These are phyloP conservation scores for Pseudotsuga menziesii DNA, from an alignment of 75 land plant species.

Conservation along the genomic window DNA sequence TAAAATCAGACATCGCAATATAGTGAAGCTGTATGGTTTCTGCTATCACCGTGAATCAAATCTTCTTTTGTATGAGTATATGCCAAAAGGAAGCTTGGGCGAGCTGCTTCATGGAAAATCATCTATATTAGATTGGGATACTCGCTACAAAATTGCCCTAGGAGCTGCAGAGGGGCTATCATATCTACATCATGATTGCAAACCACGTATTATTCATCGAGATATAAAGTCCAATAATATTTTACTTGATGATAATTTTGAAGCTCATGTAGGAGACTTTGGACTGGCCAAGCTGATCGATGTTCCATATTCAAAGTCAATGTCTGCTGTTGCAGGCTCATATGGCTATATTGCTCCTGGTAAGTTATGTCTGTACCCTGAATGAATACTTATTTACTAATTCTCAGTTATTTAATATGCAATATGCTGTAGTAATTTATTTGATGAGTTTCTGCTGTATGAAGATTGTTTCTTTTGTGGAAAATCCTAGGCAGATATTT, in stretches of 20 bases:
- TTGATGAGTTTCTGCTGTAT: no score
- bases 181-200: conserved; percentile 89
- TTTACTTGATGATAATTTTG: conserved; percentile 67
- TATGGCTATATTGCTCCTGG: conserved; percentile 94
- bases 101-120: conserved; percentile 59
- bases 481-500: no score
- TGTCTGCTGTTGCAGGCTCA: conserved; percentile 86
- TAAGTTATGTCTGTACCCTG: conserved; percentile 12
- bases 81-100: conserved; percentile 70
- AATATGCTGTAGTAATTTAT: no score
- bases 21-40: conserved; percentile 80
- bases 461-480: no score
- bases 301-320: conserved; percentile 58
- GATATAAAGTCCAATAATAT: conserved; percentile 86
- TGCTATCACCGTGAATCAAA: conserved; percentile 63
- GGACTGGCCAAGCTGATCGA: conserved; percentile 83
- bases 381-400: background rate
- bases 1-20: conserved; percentile 75
- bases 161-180: conserved; percentile 94
- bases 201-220: conserved; percentile 70
- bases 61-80: conserved; percentile 80
- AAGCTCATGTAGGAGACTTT: conserved; percentile 90
- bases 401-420: no score
- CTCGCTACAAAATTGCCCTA: conserved; percentile 69
- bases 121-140: conserved; percentile 66